Evolutionary conservation across 148 eudicot genomes (phyloP), one percentile per base, ranked within the genome.

Genomic region (Selenicereus undatus): DNA sequence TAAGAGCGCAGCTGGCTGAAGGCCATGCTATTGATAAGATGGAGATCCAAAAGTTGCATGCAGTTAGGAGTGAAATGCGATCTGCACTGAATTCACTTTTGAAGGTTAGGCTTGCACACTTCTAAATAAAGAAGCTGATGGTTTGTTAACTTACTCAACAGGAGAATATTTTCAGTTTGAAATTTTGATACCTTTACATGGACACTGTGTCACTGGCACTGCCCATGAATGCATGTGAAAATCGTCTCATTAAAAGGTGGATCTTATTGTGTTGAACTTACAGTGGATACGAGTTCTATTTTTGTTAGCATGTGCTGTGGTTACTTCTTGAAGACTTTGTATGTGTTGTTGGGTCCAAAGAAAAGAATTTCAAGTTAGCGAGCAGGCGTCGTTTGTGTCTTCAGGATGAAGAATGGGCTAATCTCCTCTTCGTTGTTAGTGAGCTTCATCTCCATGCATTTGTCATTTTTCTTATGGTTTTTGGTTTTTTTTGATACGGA

Each of bases 31-130:
- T 91, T 65, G 79, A 81, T 73, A 90, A 91, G 39, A 71, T 56
- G 54, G 97, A 91, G 76, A 86, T 91, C 42, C 91, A 92, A 66
- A 90, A 86, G 83, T 88, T 87, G 78, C 88, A 82, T 58, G 78
- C 69, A 76, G 81, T 95, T 17, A 91, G 91, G 85, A 92, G 82
- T 86, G 97, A 95, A 85, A 83, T 92, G 87, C 94, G 97, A 70
- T 78, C 76, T 39, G 97, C 98, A 62, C 88, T 95, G 45, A 90
- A 87, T 83, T 75, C 82, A 66, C 92, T 95, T 86, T 81, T 95
- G 84, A 93, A 93, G 97, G 98, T 95, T 90, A 48, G 45, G 4
- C 21, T 71, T 39, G 54, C 42, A 43, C 24, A 21, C 8, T 35
- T 11, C 54, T 26, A 54, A 20, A 70, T 54, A 54, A 5, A 32